A percentile compares a stretch with the other conserved stretches of the same genome.
These are phyloP conservation scores for Pestalotiopsis sp. DNA, from an alignment of 2,329 filamentous ascomycete species.

Conservation along the genomic window DNA sequence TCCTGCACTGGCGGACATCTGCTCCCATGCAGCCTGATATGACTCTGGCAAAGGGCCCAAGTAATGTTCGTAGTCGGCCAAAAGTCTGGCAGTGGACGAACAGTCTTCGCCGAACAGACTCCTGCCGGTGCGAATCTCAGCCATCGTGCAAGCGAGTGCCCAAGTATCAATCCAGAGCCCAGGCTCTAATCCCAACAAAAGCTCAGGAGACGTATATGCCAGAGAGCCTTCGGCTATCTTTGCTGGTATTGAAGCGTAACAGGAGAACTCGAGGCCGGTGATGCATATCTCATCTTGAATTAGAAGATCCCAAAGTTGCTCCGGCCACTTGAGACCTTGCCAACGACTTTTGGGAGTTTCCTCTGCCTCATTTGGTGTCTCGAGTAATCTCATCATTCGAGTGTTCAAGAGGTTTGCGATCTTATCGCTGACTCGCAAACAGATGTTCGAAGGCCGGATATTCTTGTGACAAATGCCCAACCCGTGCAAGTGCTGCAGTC, in stretches of 20 bases:
- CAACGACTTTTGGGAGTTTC: background rate
- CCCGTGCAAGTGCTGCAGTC: background rate
- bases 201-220: background rate
- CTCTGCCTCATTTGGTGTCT: background rate
- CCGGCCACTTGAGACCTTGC: background rate
- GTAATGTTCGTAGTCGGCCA: background rate
- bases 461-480: conserved; percentile 10
- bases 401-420: background rate
- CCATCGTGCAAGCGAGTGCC: background rate
- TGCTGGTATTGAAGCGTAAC: background rate
- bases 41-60: background rate
- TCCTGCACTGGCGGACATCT: background rate
- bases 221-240: background rate
- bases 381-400: background rate
- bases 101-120: background rate
- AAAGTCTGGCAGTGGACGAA: background rate
- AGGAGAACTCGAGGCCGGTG: background rate
- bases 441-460: conserved; percentile 5
- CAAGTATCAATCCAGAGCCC: background rate
- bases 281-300: background rate
- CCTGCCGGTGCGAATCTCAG: background rate
- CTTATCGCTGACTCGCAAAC: background rate
- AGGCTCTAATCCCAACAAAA: background rate
- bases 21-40: background rate
- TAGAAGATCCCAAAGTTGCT: background rate